These are phyloP conservation scores for Globisporangium camurandrum DNA, from an alignment of 352 stramenopile genomes.

Conservation along the genomic window DNA sequence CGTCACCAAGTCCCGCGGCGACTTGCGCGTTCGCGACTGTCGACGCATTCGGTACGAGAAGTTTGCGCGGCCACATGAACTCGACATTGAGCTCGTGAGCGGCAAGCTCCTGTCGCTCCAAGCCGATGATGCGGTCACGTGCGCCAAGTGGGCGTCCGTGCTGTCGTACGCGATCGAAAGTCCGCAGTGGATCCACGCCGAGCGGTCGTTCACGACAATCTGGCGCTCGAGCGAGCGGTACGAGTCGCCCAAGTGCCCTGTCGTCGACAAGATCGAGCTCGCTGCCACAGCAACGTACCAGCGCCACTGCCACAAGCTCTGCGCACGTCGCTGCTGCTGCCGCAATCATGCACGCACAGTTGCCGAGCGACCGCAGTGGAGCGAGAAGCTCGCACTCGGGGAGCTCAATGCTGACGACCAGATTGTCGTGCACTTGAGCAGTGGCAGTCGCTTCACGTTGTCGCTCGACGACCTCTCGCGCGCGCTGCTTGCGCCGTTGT, in stretches of 20 bases:
- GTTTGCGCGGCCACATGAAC: constrained; percentile 27
- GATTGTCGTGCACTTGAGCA: constrained; percentile 17
- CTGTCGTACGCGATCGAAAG: constrained; percentile 30
- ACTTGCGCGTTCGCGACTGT: constrained; percentile 24
- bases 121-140: constrained; percentile 22
- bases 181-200: constrained; percentile 29
- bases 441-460: constrained; percentile 23
- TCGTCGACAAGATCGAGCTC: constrained; percentile 17
- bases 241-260: constrained; percentile 23
- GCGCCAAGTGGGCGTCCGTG: constrained; percentile 29
- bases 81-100: constrained; percentile 25
- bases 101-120: constrained; percentile 25
- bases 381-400: constrained; percentile 24
- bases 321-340: no score
- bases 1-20: constrained; percentile 17
- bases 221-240: constrained; percentile 29
- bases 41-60: constrained; percentile 26
- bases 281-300: neutral
- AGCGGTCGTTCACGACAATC: constrained; percentile 20
- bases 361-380: constrained; percentile 15
- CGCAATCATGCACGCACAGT: no score
- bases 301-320: neutral
- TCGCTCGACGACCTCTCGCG: constrained; percentile 26
- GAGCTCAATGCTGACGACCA: constrained; percentile 11
- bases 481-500: constrained; percentile 16